These are phyloP conservation scores for Tylopilus rubrobrunneus DNA, from an alignment of 768 basidiomycete genomes.

Conservation along the genomic window DNA sequence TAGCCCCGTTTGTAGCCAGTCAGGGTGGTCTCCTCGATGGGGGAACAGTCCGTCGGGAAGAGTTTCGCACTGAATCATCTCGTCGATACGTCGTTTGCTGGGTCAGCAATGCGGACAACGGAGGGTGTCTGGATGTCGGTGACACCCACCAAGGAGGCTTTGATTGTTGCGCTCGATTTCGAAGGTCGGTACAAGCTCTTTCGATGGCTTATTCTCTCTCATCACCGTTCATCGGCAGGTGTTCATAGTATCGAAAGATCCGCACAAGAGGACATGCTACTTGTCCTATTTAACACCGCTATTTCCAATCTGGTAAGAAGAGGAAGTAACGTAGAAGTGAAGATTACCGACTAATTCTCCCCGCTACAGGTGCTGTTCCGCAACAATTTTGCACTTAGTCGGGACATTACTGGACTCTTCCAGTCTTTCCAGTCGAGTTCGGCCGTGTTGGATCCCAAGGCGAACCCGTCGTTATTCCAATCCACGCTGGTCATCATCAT, in stretches of 20 bases:
- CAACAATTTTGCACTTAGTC: conserved; percentile 60
- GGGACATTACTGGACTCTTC: conserved; percentile 58
- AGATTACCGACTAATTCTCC: background rate
- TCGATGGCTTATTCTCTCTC: background rate
- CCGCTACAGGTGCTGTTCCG: conserved; percentile 52
- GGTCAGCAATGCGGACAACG: conserved; percentile 61
- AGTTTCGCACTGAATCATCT: conserved; percentile 58
- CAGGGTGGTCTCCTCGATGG: conserved; percentile 65
- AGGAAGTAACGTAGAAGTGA: conserved; percentile 2
- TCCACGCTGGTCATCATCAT: conserved; percentile 60
- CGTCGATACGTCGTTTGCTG: conserved; percentile 61
- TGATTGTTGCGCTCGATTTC: conserved; percentile 61
- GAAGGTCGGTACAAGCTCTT: conserved; percentile 44
- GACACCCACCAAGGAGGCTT: conserved; percentile 50
- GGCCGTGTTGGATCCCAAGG: conserved; percentile 52
- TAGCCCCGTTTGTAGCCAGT: conserved; percentile 40
- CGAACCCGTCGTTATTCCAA: conserved; percentile 56
- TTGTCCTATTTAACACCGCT: conserved; percentile 63
- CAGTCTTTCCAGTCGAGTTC: conserved; percentile 58
- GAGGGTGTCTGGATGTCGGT: conserved; percentile 69
- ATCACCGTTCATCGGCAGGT: conserved; percentile 26
- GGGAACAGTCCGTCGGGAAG: conserved; percentile 64
- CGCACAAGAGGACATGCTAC: conserved; percentile 57
- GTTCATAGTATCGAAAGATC: conserved; percentile 64
- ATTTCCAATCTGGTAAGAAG: conserved; percentile 57